A percentile compares a stretch with the other conserved stretches of the same genome.
Evolutionary conservation across 1,284 basidiomycete species (phyloP).

Genomic region (Anthracocystis walkeri): DNA sequence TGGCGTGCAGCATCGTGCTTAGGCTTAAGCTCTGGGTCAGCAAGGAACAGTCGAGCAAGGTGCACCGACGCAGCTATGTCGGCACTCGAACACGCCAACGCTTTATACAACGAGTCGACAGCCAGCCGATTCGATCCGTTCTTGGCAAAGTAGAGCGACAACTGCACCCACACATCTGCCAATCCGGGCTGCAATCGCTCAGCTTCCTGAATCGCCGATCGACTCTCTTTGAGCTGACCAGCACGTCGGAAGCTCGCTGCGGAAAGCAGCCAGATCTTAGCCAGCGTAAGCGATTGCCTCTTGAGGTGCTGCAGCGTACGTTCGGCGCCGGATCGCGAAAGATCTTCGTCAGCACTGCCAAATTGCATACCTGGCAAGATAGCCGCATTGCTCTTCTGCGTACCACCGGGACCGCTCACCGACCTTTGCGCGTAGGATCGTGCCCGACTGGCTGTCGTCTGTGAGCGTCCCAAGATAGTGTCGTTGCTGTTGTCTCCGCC

Average conservation of each 20-base stretch:
- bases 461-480: constrained; percentile 22
- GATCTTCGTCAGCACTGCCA: constrained; percentile 24
- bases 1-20: constrained; percentile 14
- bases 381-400: constrained; percentile 19
- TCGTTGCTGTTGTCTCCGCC: constrained; percentile 33
- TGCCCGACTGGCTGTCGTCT: constrained; percentile 21
- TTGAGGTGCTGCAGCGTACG: constrained; percentile 34
- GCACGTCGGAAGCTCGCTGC: constrained; percentile 91
- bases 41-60: constrained; percentile 63
- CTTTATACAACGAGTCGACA: constrained; percentile 67
- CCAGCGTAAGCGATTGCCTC: constrained; percentile 72
- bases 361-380: constrained; percentile 38
- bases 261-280: constrained; percentile 90
- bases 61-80: constrained; percentile 64
- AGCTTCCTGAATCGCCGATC: constrained; percentile 92
- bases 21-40: constrained; percentile 48
- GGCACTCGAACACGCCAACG: constrained; percentile 59
- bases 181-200: constrained; percentile 88
- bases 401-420: constrained; percentile 15
- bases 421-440: constrained; percentile 37
- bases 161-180: constrained; percentile 91
- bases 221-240: constrained; percentile 88
- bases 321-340: constrained; percentile 30
- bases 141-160: constrained; percentile 56
- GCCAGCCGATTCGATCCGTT: constrained; percentile 44